Base-by-base conservation (phyloP, 1,284 basidiomycete genomes). In the Omphalotus olearius region DNA sequence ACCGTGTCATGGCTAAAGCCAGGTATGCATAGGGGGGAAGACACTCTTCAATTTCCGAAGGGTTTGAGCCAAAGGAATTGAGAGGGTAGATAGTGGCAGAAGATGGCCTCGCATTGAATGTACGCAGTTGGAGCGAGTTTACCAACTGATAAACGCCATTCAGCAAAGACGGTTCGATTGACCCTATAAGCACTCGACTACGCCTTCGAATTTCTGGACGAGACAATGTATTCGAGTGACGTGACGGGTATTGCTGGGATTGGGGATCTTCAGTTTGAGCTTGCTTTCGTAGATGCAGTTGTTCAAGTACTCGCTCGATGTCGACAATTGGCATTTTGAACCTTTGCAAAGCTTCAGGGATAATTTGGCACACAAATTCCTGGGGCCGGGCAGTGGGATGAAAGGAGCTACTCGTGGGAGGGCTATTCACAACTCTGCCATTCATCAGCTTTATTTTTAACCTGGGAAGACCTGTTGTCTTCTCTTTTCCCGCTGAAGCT, bases 11-110 rank as follows among this genome's bases (percentile, higher is more conserved):
- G 9, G 66, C 60, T 14, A 77, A 57, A 9, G 75, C 66, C 23
- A 83, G 63, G 30, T 75, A 54, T 4, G 76, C 78, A 52, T 68
- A 64, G 9, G 79, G 72, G 18, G 72, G 72, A 6, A 82, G 64
- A n/a, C 59, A 57, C 5, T 59, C 58, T 16, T 74, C 68, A 9
- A 75, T 60, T 18, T 64, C 60, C 5, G 50, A 51, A 39, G 60
- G 61, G 35, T 56, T 50, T 30, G 54, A 30, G 16, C 65, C 66
- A 42, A 66, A 38, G 23, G 54, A 44, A 46, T 63, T 59, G 17
- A 68, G 47, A 30, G 68, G 67, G 54, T 60, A 68, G 39, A 46
- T 42, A 14, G 20, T 35, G 9, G 45, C 28, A 26, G 36, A 17
- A 17, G 45, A 38, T 36, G 52, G 56, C 30, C 9, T 13, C 38